A percentile compares a stretch with the other conserved stretches of the same genome.
Conservation (phyloP, 768 basidiomycete species). For the Xerocomellus dryophilus region DNA sequence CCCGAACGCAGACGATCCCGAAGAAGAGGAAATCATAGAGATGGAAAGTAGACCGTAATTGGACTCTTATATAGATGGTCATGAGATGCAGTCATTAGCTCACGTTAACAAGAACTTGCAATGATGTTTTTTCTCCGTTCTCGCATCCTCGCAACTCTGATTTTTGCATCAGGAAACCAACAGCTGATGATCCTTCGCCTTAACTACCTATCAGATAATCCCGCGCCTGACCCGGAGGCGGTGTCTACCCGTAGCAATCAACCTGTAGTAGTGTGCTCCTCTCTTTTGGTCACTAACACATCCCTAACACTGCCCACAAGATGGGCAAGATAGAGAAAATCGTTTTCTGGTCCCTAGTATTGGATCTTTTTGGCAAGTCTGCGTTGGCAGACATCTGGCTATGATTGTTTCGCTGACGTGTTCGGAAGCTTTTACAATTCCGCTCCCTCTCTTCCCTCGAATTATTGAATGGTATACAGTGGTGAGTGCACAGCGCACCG, state of each 20-base stretch:
- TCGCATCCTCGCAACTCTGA: no score
- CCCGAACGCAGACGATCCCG: slow-evolving; percentile 23
- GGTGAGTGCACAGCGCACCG: slow-evolving; percentile 37
- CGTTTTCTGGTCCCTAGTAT: slow-evolving; percentile 85
- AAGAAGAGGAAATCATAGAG: slow-evolving; percentile 12
- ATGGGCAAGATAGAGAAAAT: slow-evolving; percentile 74
- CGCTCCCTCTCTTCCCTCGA: slow-evolving; percentile 97
- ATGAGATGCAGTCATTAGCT: neutral
- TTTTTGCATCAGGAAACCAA: no score
- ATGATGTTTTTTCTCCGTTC: no score
- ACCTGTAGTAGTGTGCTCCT: neutral
- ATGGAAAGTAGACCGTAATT: slow-evolving; percentile 1
- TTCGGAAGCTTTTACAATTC: slow-evolving; percentile 80
- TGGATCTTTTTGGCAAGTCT: slow-evolving; percentile 74
- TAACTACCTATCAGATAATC: no score
- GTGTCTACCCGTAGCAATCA: neutral
- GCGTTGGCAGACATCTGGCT: neutral
- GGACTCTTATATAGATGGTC: neutral
- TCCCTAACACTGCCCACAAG: neutral
- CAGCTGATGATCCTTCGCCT: no score
- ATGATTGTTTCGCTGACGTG: slow-evolving; percentile 10
- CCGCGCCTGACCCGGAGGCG: neutral
- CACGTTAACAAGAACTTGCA: no score
- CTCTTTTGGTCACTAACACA: neutral
- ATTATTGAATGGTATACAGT: slow-evolving; percentile 89